A percentile compares a stretch with the other conserved stretches of the same genome.
phyloP scores from a whole-genome alignment of 2,329 filamentous ascomycete genomes.

The Monilinia aucupariae region DNA sequence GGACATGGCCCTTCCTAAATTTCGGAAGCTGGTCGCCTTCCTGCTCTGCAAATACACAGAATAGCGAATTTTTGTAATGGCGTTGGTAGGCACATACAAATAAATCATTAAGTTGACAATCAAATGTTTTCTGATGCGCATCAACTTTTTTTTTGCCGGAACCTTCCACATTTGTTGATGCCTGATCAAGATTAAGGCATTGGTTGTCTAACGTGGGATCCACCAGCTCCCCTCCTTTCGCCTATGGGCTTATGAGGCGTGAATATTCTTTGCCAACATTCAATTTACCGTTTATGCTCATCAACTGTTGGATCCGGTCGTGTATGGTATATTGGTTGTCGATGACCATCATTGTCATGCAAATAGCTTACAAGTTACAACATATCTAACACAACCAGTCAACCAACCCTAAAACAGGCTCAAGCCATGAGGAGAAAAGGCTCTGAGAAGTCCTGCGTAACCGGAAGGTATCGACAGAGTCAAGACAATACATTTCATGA shows the following conservation, averaged over 20 bases:
- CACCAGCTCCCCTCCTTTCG: too few relatives aligned
- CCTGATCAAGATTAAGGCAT: conserved; percentile 8
- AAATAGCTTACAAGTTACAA: too few relatives aligned
- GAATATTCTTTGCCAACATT: too few relatives aligned
- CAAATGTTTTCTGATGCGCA: conserved; percentile 6
- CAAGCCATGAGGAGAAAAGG: not conserved
- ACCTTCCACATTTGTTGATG: conserved; percentile 11
- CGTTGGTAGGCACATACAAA: conserved; percentile 4
- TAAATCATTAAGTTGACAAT: not conserved
- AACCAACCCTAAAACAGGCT: not conserved
- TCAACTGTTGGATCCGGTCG: not conserved
- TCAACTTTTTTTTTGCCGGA: conserved; percentile 18
- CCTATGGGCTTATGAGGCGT: too few relatives aligned
- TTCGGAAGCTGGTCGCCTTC: conserved; percentile 15
- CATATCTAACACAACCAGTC: not conserved
- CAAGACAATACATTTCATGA: too few relatives aligned
- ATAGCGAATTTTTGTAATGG: not conserved
- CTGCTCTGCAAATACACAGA: not conserved
- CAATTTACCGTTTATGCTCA: not conserved
- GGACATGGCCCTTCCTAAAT: conserved; percentile 47
- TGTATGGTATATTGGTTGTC: too few relatives aligned
- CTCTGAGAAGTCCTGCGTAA: not conserved
- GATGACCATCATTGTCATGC: too few relatives aligned
- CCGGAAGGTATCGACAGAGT: not conserved
- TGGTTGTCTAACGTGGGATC: not conserved